Conservation (phyloP, 129 eudicot species). For the Gnaphalium uliginosum region DNA sequence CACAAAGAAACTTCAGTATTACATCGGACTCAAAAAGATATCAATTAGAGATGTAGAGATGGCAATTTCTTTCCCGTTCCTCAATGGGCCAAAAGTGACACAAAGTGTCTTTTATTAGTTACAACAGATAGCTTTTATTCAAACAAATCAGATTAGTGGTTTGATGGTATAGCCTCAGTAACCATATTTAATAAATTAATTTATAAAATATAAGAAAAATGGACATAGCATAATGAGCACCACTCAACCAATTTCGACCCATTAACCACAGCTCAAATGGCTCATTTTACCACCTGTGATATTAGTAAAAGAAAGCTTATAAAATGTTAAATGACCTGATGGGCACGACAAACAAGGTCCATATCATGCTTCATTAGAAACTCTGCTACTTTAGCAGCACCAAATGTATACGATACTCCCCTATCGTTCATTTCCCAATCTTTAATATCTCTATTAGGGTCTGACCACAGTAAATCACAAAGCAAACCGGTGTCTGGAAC, state of each 20-base stretch:
- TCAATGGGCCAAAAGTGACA: background rate
- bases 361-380: slow-evolving; percentile 74
- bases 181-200: too few species aligned
- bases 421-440: slow-evolving; percentile 85
- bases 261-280: background rate
- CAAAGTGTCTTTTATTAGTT: background rate
- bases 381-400: slow-evolving; percentile 69
- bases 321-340: slow-evolving; percentile 46
- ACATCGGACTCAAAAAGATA: background rate
- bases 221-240: background rate
- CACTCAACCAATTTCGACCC: background rate
- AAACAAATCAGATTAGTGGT: background rate
- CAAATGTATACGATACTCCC: slow-evolving; percentile 73
- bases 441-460: slow-evolving; percentile 59
- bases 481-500: slow-evolving; percentile 78
- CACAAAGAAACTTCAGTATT: background rate
- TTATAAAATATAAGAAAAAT: background rate
- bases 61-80: too few species aligned
- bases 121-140: background rate
- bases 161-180: background rate
- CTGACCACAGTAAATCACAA: slow-evolving; percentile 79
- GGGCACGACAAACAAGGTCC: slow-evolving; percentile 84
- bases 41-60: background rate
- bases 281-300: background rate
- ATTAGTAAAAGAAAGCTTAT: background rate